These are phyloP conservation scores for Dothideomycetidae sp. DNA, from an alignment of 2,329 filamentous ascomycete species.

Conservation along the genomic window DNA sequence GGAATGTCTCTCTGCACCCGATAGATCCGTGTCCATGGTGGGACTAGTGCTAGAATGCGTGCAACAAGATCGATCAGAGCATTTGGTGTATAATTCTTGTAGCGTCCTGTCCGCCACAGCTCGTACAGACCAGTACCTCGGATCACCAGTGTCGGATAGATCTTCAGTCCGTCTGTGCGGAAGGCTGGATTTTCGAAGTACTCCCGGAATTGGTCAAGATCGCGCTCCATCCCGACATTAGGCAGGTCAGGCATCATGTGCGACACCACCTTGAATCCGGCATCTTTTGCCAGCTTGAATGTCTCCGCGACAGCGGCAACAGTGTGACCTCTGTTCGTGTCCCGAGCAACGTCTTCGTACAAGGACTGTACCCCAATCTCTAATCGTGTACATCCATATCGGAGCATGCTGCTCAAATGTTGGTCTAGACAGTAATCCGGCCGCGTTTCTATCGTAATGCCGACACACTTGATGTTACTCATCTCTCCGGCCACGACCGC, in stretches of 20 bases:
- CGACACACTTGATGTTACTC: slow-evolving; percentile 95
- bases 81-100: slow-evolving; percentile 98
- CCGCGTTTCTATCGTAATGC: slow-evolving; percentile 94
- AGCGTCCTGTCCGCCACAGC: slow-evolving; percentile 88
- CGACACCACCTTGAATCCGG: slow-evolving; percentile 95
- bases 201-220: slow-evolving; percentile 90
- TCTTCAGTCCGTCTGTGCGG: slow-evolving; percentile 91
- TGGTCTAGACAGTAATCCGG: slow-evolving; percentile 94
- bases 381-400: slow-evolving; percentile 91
- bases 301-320: slow-evolving; percentile 92
- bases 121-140: slow-evolving; percentile 93
- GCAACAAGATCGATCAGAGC: slow-evolving; percentile 90
- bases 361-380: slow-evolving; percentile 93
- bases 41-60: slow-evolving; percentile 85
- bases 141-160: slow-evolving; percentile 95
- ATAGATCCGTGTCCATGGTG: slow-evolving; percentile 97
- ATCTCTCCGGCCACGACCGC: slow-evolving; percentile 88
- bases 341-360: slow-evolving; percentile 95
- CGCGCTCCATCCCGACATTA: slow-evolving; percentile 96
- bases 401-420: slow-evolving; percentile 89
- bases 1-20: slow-evolving; percentile 96
- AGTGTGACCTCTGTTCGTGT: slow-evolving; percentile 93
- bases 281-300: slow-evolving; percentile 93
- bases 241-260: slow-evolving; percentile 99
- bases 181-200: slow-evolving; percentile 97